Evolutionary conservation across 2,329 filamentous ascomycete genomes (phyloP).

Genomic region (Sclerotinia nivalis): DNA sequence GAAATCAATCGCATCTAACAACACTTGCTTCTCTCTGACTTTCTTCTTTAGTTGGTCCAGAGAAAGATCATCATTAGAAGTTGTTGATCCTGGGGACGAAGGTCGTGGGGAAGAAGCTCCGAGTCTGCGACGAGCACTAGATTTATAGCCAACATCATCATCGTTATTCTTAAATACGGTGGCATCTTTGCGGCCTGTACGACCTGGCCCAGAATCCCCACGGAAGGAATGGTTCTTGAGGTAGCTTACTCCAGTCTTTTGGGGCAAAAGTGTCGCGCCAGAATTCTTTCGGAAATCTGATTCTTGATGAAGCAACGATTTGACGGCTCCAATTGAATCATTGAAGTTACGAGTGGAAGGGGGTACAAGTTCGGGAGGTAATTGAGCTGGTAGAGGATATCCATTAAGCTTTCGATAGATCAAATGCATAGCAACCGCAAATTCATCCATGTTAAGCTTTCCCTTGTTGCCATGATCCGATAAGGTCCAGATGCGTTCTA

Average conservation of each 20-base stretch:
- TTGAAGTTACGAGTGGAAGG: conserved; percentile 93
- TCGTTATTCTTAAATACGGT: conserved; percentile 98
- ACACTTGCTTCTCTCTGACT: conserved; percentile 88
- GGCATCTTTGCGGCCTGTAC: conserved; percentile 78
- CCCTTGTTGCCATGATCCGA: conserved; percentile 94
- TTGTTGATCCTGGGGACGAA: conserved; percentile 66
- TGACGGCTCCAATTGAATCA: conserved; percentile 90
- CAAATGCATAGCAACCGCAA: conserved; percentile 97
- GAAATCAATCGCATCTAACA: conserved; percentile 95
- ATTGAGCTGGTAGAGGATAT: conserved; percentile 82
- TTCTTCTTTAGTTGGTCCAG: conserved; percentile 89
- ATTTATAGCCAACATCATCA: conserved; percentile 87
- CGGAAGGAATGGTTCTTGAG: conserved; percentile 94
- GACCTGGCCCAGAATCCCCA: conserved; percentile 57
- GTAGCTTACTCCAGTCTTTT: conserved; percentile 97
- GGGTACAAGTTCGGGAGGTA: conserved; percentile 90
- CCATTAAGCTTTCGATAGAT: conserved; percentile 97
- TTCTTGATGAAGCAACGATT: conserved; percentile 84
- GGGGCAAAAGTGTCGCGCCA: conserved; percentile 85
- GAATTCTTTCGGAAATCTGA: conserved; percentile 87
- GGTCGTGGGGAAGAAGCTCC: conserved; percentile 76
- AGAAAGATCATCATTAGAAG: conserved; percentile 77
- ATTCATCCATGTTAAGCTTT: conserved; percentile 92
- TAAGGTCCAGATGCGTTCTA: conserved; percentile 93
- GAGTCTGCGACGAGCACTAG: conserved; percentile 84